These are phyloP conservation scores for Urtica urens DNA, from an alignment of 306 rosid genomes.

Conservation along the genomic window DNA sequence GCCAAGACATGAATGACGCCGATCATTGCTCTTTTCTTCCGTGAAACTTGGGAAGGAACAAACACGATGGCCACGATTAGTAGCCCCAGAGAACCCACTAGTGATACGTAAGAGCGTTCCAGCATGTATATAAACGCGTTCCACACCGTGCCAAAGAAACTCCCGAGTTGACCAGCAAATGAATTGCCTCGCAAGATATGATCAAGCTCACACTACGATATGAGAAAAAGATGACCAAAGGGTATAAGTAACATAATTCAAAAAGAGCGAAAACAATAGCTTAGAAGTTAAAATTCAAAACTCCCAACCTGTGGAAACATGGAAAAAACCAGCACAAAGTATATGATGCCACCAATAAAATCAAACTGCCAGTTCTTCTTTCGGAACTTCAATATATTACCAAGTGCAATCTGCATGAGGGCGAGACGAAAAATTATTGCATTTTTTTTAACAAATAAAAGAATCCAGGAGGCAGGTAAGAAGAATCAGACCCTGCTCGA, in stretches of 20 bases:
- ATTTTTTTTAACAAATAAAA: too few relatives aligned
- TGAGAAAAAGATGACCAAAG: constrained; percentile 14
- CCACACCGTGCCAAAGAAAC: constrained; percentile 82
- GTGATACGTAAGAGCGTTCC: constrained; percentile 56
- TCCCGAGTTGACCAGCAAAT: constrained; percentile 62
- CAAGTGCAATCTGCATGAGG: constrained; percentile 72
- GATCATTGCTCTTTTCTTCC: constrained; percentile 60
- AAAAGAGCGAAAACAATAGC: background rate
- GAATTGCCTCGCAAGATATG: constrained; percentile 82
- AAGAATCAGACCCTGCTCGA: constrained; percentile 95
- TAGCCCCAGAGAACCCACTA: constrained; percentile 62
- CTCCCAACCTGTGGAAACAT: constrained; percentile 89
- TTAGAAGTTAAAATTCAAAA: background rate
- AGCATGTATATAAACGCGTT: constrained; percentile 61
- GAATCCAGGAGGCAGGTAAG: too few relatives aligned
- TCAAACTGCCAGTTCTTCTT: constrained; percentile 99
- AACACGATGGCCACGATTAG: constrained; percentile 57
- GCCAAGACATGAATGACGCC: constrained; percentile 91
- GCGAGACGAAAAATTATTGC: constrained; percentile 10
- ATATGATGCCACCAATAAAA: constrained; percentile 96
- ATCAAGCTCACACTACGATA: constrained; percentile 71
- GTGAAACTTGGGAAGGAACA: constrained; percentile 78
- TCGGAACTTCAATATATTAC: constrained; percentile 86
- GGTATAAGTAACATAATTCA: background rate
- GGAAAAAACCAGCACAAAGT: constrained; percentile 73